Evolutionary conservation across 1,139 yeast genomes (phyloP), one percentile per base, ranked within the genome.

Genomic region (Nakaseomyces delphensis): DNA sequence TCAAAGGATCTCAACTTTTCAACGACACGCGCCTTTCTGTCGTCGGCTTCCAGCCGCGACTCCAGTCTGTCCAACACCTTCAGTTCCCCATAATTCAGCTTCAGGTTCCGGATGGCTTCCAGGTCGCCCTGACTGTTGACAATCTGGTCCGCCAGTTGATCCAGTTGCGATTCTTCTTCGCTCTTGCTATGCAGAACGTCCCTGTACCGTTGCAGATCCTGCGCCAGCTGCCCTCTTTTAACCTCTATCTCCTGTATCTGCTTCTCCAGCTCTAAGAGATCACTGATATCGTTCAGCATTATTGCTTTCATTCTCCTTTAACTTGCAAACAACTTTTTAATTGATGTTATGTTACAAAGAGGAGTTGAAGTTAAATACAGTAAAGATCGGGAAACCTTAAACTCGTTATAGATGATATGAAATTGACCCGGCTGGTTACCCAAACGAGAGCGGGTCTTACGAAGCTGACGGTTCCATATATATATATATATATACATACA

Each of bases 1-100:
- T 51, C 52, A 25, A 63, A 27, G 24, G 36, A 30, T 4, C 43
- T 46, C 35, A 57, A 43, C n/a, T 52, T 52, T 20, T 42, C 50
- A 35, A 55, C 41, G 10, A 48, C 50, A 2, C 41, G 36, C 13
- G 52, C 45, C 20, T 50, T 41, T 13, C 46, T 40, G 5, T 45
- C 48, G 16, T 47, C 45, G 23, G 45, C 42, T 10, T 44, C 39
- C 13, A 54, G 43, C 14, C 46, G 29, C 3, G 36, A 13, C 38
- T 51, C 56, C 9, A 61, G 33, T 2, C 48, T 43, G 11, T 48
- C 43, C 15, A 67, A 48, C 1, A 65, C 44, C 33, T 50, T 48
- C 41, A 66, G 42, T 15, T 53, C 42, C 3, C 69, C 69, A 46
- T 62, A 60, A 41, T 55, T 51, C 1, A 40, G 44, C 19, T 50